Percentiles rank a stretch among this genome's conserved stretches.
These are phyloP conservation scores for Noccaea caerulescens DNA, from an alignment of 345 rosid species.

Conservation along the genomic window DNA sequence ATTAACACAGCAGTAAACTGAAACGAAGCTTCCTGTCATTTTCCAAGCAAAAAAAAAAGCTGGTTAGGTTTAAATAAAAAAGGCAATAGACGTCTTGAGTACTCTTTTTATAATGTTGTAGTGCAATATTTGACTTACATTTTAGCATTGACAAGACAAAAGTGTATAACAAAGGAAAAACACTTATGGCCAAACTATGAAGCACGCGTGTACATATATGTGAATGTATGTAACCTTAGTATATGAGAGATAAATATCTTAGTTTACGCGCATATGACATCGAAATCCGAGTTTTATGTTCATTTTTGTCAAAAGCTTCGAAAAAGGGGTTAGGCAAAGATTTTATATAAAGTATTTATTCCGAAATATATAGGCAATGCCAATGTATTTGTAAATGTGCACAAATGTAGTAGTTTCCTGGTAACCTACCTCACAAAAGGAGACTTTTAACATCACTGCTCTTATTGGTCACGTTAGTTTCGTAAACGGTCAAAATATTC, in stretches of 20 bases:
- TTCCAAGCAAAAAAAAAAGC: not conserved
- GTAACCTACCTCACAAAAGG: conserved; percentile 22
- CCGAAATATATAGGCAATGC: not conserved
- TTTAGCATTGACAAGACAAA: not conserved
- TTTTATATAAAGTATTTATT: conserved; percentile 21
- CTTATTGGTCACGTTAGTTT: conserved; percentile 23
- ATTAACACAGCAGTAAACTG: not conserved
- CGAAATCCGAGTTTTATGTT: conserved; percentile 27
- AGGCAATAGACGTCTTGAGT: not conserved
- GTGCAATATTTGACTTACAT: not conserved
- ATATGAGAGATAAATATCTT: not conserved
- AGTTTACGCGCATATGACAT: conserved; percentile 19
- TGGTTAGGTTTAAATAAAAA: not conserved
- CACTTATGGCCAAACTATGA: conserved; percentile 22
- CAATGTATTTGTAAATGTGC: conserved; percentile 11
- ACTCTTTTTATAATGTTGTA: not conserved
- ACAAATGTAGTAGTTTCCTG: conserved; percentile 36
- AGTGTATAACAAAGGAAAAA: not conserved
- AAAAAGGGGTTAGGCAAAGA: conserved; percentile 20
- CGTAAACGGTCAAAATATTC: conserved; percentile 29
- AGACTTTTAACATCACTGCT: conserved; percentile 16
- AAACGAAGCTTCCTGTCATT: conserved; percentile 20
- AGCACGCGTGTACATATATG: conserved; percentile 20
- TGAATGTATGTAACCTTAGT: not conserved
- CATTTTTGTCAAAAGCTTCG: conserved; percentile 33